Evolutionary conservation across 768 basidiomycete species (phyloP), one percentile per base, ranked within the genome.

Genomic region (Gloeophyllum trabeum): DNA sequence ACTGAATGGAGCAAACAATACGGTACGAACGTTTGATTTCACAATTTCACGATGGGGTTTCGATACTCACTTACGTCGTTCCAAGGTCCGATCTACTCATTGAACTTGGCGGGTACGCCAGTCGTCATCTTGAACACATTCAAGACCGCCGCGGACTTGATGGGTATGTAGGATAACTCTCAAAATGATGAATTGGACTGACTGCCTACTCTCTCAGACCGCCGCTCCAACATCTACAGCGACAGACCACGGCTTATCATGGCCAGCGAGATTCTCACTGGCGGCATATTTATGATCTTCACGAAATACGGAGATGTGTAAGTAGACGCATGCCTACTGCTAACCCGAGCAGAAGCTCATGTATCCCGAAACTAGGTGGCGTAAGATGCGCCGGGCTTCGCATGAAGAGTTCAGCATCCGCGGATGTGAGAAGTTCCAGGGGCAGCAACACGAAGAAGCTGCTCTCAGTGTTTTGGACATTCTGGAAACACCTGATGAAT

Each of bases 371-470:
- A 23, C 28, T 41, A 64, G 61, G 21, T 64, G 61, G 62, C 53
- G 59, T 21, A 48, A 57, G 12, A 57, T 61, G 57, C 56, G 62
- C 16, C 54, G 60, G 14, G 57, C 61, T 1, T 55, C 55, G 3
- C 58, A 63, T 43, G 61, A 63, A 34, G 57, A 59, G 4, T 56
- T 64, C 23, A 54, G 54, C 40, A 53, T 52, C 35, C 44, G 51
- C 13, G 43, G 46, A 3, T 50, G 52, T 3, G 46, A 42, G 21
- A 42, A 48, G 23, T 63, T 52, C 43, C 32, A 56, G 7, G 47
- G 51, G 7, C 26, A 54, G 21, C 62, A 63, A 41, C 40, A 48
- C 18, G 48, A 42, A 19, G 62, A 64, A 48, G 56, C 62, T 24
- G 46, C 54, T n/a, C 43, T 57, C 16, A 53, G 63, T 34, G 51